Evolutionary conservation across 2,329 filamentous ascomycete species (phyloP).

Genomic region (Penicillium sp.): DNA sequence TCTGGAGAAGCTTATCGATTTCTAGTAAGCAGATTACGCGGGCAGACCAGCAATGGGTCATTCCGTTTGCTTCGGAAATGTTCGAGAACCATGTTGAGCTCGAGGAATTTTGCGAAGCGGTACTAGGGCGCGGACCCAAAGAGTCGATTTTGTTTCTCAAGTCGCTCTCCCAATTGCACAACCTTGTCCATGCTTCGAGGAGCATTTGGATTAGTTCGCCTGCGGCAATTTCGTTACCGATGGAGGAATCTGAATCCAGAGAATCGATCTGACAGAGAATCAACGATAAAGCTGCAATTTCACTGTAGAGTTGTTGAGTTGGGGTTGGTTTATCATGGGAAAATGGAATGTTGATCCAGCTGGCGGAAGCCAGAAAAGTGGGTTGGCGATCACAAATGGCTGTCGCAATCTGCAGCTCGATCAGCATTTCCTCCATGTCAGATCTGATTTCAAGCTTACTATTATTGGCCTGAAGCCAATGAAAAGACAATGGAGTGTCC

Average conservation of each 20-base stretch:
- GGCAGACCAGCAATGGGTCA: conserved; percentile 38
- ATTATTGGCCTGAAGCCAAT: conserved; percentile 38
- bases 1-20: conserved; percentile 10
- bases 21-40: conserved; percentile 32
- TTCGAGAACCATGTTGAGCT: conserved; percentile 28
- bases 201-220: background rate
- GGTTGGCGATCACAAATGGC: conserved; percentile 24
- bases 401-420: conserved; percentile 11
- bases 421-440: no score
- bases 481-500: conserved; percentile 35
- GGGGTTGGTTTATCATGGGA: conserved; percentile 16
- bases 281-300: background rate
- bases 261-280: conserved; percentile 17
- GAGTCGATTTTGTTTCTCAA: background rate
- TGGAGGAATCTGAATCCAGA: background rate
- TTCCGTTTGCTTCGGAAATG: conserved; percentile 34
- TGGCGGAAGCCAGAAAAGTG: conserved; percentile 26
- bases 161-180: background rate
- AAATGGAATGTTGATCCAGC: conserved; percentile 33
- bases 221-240: background rate
- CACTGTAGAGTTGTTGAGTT: conserved; percentile 22
- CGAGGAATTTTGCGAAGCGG: no score
- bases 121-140: background rate
- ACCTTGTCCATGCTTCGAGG: background rate
- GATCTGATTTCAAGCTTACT: conserved; percentile 27